Percentiles rank a stretch among this genome's conserved stretches.
phyloP scores from a whole-genome alignment of 2,329 filamentous ascomycete species.

The Amphichorda felina region DNA sequence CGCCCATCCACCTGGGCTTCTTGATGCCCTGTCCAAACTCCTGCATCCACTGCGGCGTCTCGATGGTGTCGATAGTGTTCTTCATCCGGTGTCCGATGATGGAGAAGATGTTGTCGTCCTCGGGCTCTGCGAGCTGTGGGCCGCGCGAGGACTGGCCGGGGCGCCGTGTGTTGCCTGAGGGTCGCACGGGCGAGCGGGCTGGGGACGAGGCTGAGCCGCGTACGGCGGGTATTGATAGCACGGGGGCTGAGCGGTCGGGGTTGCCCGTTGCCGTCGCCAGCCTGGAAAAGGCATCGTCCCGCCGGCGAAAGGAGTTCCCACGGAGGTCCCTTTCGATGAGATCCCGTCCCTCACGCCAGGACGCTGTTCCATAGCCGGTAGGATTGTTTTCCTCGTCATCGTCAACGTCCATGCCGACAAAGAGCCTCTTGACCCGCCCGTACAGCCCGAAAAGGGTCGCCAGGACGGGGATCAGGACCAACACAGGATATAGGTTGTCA shows the following conservation, averaged over 20 bases:
- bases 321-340: conserved; percentile 80
- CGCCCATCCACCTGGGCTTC: conserved; percentile 72
- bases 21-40: conserved; percentile 59
- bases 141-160: conserved; percentile 13
- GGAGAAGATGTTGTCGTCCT: conserved; percentile 74
- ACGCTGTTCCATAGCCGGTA: conserved; percentile 60
- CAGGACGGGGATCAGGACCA: conserved; percentile 74
- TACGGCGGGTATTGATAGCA: conserved; percentile 34
- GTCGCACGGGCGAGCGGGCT: conserved; percentile 25
- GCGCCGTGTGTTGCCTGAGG: conserved; percentile 12
- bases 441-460: conserved; percentile 88
- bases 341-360: conserved; percentile 84
- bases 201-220: conserved; percentile 20
- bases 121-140: conserved; percentile 34
- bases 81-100: conserved; percentile 74
- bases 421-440: conserved; percentile 65
- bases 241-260: conserved; percentile 26
- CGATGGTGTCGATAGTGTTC: conserved; percentile 81
- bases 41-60: conserved; percentile 72
- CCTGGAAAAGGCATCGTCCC: conserved; percentile 28
- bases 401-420: conserved; percentile 63
- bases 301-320: conserved; percentile 43
- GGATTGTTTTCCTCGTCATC: conserved; percentile 60
- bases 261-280: conserved; percentile 15
- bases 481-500: conserved; percentile 76